Evolutionary conservation across 805 yeast genomes (phyloP).

Genomic region (Monosporozyma yasuniensis): DNA sequence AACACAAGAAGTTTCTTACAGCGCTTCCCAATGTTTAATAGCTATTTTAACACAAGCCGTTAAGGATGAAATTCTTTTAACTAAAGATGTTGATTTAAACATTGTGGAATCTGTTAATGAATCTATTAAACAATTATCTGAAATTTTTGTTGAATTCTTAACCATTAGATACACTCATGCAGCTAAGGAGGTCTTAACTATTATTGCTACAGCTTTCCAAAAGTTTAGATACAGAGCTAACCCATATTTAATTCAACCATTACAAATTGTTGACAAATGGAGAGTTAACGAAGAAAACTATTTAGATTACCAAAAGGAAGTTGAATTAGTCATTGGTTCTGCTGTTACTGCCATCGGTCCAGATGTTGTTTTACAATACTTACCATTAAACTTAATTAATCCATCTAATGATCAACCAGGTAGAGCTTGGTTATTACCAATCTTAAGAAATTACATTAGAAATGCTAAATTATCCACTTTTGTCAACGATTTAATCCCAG

Average conservation of each 20-base stretch:
- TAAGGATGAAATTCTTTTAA: conserved; percentile 47
- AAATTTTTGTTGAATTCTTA: conserved; percentile 49
- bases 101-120: conserved; percentile 50
- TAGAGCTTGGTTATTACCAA: conserved; percentile 90
- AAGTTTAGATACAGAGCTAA: conserved; percentile 57
- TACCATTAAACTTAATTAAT: conserved; percentile 71
- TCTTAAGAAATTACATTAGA: conserved; percentile 77
- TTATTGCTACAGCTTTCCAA: conserved; percentile 52
- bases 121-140: conserved; percentile 42
- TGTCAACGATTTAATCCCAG: conserved; percentile 56
- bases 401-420: conserved; percentile 53
- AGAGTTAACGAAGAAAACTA: conserved; percentile 62
- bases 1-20: conserved; percentile 49
- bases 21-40: conserved; percentile 81
- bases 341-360: conserved; percentile 83
- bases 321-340: conserved; percentile 72
- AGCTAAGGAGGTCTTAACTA: conserved; percentile 63
- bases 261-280: conserved; percentile 76
- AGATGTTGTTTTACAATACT: conserved; percentile 57
- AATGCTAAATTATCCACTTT: conserved; percentile 61
- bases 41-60: conserved; percentile 65
- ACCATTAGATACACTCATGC: conserved; percentile 69
- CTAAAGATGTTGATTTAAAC: conserved; percentile 35
- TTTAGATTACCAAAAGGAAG: conserved; percentile 55
- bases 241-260: conserved; percentile 58